Percentiles rank a stretch among this genome's conserved stretches.
Conservation (phyloP, 2,329 filamentous ascomycete species). For the Berkeleyomyces basicola region DNA sequence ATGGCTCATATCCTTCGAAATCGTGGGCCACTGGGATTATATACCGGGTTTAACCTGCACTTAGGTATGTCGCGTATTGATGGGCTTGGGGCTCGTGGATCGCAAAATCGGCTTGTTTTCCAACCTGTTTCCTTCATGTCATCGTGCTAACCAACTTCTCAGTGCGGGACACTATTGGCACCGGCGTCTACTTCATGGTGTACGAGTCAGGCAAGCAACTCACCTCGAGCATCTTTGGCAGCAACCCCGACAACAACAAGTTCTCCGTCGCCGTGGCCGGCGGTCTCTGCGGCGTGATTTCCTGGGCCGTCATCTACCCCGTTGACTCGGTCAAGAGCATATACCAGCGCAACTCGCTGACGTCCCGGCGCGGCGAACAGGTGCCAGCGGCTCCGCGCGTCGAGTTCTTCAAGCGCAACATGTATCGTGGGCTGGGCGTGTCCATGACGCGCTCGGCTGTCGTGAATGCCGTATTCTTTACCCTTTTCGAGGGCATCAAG, state of each 20-base stretch:
- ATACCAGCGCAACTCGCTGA: slow-evolving; percentile 67
- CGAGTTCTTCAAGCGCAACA: slow-evolving; percentile 57
- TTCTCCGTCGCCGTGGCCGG: slow-evolving; percentile 62
- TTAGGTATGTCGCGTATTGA: slow-evolving; percentile 39
- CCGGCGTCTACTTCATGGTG: slow-evolving; percentile 74
- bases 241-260: slow-evolving; percentile 32
- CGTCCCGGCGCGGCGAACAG: slow-evolving; percentile 47
- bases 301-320: slow-evolving; percentile 59
- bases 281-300: slow-evolving; percentile 66
- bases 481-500: slow-evolving; percentile 71
- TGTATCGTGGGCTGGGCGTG: slow-evolving; percentile 71
- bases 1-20: slow-evolving; percentile 63
- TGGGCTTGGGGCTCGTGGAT: not conserved
- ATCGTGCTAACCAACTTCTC: not conserved
- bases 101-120: slow-evolving; percentile 3
- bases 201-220: slow-evolving; percentile 78
- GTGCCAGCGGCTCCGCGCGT: slow-evolving; percentile 55
- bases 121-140: not conserved
- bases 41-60: slow-evolving; percentile 67
- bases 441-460: slow-evolving; percentile 70
- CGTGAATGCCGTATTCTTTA: slow-evolving; percentile 82
- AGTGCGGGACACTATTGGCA: slow-evolving; percentile 74
- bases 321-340: slow-evolving; percentile 75
- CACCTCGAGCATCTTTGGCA: slow-evolving; percentile 22
- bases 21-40: slow-evolving; percentile 55